phyloP scores from a whole-genome alignment of 352 stramenopile species.

The Paralagenidium karlingii region DNA sequence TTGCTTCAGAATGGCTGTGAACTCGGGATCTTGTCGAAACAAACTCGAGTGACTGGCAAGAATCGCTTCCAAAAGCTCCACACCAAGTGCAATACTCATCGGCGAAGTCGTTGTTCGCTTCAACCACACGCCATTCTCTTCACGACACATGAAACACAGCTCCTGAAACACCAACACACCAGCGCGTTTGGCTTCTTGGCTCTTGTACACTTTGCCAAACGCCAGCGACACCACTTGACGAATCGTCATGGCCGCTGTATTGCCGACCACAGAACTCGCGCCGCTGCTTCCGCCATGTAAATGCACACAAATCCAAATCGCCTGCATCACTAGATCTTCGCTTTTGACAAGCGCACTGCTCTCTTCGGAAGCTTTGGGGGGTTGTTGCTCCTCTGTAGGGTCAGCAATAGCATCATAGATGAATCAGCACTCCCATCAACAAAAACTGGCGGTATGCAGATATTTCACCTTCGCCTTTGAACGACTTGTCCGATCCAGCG shows the following conservation, averaged over 20 bases:
- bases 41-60: conserved; percentile 38
- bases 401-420: too few species aligned
- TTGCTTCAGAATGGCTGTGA: conserved; percentile 68
- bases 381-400: neutral
- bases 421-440: too few species aligned
- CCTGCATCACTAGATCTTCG: conserved; percentile 79
- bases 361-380: neutral
- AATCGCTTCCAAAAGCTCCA: conserved; percentile 73
- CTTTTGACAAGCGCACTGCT: conserved; percentile 51
- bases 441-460: too few species aligned
- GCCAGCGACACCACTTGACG: conserved; percentile 78
- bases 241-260: conserved; percentile 82
- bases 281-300: conserved; percentile 59
- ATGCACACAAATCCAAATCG: conserved; percentile 81
- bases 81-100: conserved; percentile 59
- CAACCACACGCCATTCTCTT: conserved; percentile 76
- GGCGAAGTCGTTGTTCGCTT: conserved; percentile 57
- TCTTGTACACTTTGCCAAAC: conserved; percentile 70
- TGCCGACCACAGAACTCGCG: conserved; percentile 66
- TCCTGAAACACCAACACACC: conserved; percentile 80
- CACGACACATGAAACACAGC: conserved; percentile 73
- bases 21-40: conserved; percentile 64
- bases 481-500: too few species aligned
- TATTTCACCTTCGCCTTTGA: conserved; percentile 7
- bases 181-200: conserved; percentile 53